Evolutionary conservation across 2,329 filamentous ascomycete species (phyloP).

Genomic region (Colletotrichum paranaense): DNA sequence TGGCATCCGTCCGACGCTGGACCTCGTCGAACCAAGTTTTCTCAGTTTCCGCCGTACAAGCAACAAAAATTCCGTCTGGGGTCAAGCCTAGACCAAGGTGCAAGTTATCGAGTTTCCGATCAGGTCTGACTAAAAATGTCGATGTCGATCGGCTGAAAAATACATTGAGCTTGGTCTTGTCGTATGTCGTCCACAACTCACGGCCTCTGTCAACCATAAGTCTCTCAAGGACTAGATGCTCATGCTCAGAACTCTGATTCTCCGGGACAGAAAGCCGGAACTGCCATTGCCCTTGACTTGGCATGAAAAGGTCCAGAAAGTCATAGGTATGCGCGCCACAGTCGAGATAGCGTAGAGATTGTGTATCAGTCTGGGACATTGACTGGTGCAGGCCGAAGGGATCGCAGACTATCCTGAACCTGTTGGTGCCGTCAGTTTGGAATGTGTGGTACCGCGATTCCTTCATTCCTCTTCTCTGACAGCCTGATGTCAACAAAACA

Average conservation of each 20-base stretch:
- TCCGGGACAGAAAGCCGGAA: not conserved
- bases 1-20: too few species aligned
- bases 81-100: not conserved
- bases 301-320: conserved; percentile 4
- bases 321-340: not conserved
- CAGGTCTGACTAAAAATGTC: not conserved
- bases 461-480: too few species aligned
- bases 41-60: not conserved
- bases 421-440: too few species aligned
- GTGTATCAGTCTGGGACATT: too few species aligned
- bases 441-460: too few species aligned
- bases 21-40: not conserved
- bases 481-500: too few species aligned
- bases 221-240: not conserved
- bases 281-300: not conserved
- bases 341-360: not conserved
- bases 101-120: not conserved
- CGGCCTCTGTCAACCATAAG: not conserved
- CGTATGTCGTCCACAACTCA: too few species aligned
- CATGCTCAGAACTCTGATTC: not conserved
- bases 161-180: not conserved
- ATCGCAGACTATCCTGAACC: conserved; percentile 1
- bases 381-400: not conserved
- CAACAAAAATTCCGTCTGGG: not conserved
- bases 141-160: not conserved